Evolutionary conservation across 1,139 yeast species (phyloP), one percentile per base, ranked within the genome.

Genomic region (Candida labiduridarum): DNA sequence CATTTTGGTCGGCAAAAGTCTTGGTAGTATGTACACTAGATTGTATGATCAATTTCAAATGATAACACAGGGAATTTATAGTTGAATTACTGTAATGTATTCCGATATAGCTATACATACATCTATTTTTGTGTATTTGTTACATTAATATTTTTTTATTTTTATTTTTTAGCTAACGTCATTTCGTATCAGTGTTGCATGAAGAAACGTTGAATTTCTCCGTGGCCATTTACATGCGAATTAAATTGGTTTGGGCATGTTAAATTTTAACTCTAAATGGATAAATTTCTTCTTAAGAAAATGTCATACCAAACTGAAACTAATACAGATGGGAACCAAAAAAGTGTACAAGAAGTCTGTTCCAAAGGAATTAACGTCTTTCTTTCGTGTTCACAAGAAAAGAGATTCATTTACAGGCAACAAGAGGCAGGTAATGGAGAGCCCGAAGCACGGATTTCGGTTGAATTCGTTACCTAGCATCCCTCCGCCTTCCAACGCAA

Each of bases 21-120:
- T 87, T 50, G 96, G 96, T n/a, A 89, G 94, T 61, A 79, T 89
- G 57, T 94, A 91, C 68, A 94, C 99, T 0, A 76, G 97, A 57
- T 72, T 94, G 39, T 94, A 94, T 63, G 99, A 94, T 65, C 98
- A 92, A 66, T 94, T 88, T 71, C 99, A 94, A 70, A 72, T 94
- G 67, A 71, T 91, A 47, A 91, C 98, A 0, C 99, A 94, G 68
- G 99, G 99, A 41, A 94, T 92, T 27, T 91, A 89, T 65, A 85
- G 87, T 61, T 84, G 54, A 27, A 27, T 40, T 25, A 25, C 3
- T 25, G 29, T 8, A 25, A 25, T 25, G 6, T 25, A 7, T 25
- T 25, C 2, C 29, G 10, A 7, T 25, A 25, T 25, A 19, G 22
- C 22, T 19, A 25, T 25, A 25, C 29, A 25, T 4, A 9, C 29